Conservation (phyloP, 2,329 filamentous ascomycete species). For the Pseudogymnoascus pannorum region DNA sequence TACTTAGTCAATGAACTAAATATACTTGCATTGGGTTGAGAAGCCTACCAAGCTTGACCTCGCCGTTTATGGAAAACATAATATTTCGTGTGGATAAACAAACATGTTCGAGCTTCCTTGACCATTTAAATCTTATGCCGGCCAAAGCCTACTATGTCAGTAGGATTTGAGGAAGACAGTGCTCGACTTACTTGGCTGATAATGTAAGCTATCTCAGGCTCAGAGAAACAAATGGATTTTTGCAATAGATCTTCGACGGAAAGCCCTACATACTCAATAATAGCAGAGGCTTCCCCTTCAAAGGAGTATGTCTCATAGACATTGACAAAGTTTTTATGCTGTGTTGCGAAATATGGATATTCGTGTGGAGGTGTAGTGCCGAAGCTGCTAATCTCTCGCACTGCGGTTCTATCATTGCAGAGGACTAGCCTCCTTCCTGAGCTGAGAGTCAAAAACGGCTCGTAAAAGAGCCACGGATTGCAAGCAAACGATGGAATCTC, state of each 20-base stretch:
- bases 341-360: background rate
- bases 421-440: slow-evolving; percentile 1
- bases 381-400: background rate
- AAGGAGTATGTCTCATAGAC: background rate
- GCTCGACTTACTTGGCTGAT: too few species aligned
- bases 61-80: too few species aligned
- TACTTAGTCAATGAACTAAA: background rate
- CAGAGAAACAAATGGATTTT: background rate
- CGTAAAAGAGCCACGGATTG: slow-evolving; percentile 10
- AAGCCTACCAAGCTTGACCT: too few species aligned
- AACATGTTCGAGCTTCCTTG: too few species aligned
- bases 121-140: too few species aligned
- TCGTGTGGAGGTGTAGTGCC: background rate
- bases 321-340: background rate
- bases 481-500: slow-evolving; percentile 8
- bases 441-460: slow-evolving; percentile 4
- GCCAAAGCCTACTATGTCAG: too few species aligned
- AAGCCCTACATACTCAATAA: background rate
- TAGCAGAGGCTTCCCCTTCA: background rate
- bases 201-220: background rate
- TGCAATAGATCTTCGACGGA: background rate
- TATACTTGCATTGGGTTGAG: background rate
- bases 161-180: too few species aligned
- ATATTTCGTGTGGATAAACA: too few species aligned
- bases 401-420: background rate